A percentile compares a stretch with the other conserved stretches of the same genome.
Evolutionary conservation across 169 alveolate genomes (phyloP).

Genomic region (Eimeria sp.): DNA sequence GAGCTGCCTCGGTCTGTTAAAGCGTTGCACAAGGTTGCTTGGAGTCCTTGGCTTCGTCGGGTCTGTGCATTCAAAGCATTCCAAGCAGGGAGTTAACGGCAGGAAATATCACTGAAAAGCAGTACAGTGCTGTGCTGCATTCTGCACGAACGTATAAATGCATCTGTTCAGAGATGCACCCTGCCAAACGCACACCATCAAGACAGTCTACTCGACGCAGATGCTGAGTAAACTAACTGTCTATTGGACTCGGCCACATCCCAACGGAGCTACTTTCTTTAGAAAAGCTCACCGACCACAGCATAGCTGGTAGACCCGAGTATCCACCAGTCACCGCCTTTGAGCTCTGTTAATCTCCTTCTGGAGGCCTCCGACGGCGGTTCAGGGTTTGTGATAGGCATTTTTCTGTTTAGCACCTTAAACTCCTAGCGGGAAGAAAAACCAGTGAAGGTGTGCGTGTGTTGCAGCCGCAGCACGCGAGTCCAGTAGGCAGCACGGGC

Average conservation of each 20-base stretch:
- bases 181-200: background rate
- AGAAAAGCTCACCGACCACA: conserved; percentile 23
- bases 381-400: background rate
- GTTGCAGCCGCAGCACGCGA: background rate
- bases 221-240: background rate
- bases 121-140: background rate
- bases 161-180: background rate
- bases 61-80: background rate
- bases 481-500: background rate
- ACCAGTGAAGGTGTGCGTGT: background rate
- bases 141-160: background rate
- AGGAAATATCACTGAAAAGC: background rate
- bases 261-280: background rate
- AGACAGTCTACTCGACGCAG: background rate
- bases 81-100: too few species aligned
- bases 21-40: background rate
- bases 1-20: background rate
- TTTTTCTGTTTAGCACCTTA: background rate
- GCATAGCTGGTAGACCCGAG: conserved; percentile 31
- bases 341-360: background rate
- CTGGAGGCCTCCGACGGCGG: background rate
- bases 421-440: background rate
- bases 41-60: conserved; percentile 7
- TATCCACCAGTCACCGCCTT: conserved; percentile 62
- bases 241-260: background rate